Evolutionary conservation across 805 yeast genomes (phyloP).

Genomic region (Metschnikowia chrysomelidarum): DNA sequence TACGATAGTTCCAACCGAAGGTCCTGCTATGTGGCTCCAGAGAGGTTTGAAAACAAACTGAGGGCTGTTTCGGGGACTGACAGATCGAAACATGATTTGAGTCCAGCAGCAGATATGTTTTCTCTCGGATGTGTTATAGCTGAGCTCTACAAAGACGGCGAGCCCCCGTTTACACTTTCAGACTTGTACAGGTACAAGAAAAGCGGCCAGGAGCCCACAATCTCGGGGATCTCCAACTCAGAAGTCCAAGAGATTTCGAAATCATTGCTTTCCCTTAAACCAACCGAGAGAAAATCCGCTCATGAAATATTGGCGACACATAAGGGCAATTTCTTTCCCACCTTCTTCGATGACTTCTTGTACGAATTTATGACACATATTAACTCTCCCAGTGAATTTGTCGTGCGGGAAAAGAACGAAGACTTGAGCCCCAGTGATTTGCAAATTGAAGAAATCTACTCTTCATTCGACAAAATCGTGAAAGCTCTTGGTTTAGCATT

Average conservation of each 20-base stretch:
- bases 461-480: conserved; percentile 50
- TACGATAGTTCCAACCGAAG: conserved; percentile 89
- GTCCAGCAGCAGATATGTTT: conserved; percentile 76
- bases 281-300: conserved; percentile 57
- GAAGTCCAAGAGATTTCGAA: conserved; percentile 53
- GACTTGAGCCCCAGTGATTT: conserved; percentile 33
- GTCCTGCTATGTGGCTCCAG: conserved; percentile 92
- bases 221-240: conserved; percentile 52
- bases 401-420: conserved; percentile 15
- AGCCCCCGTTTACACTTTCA: conserved; percentile 81
- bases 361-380: conserved; percentile 57
- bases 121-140: conserved; percentile 86
- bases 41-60: conserved; percentile 57
- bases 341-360: conserved; percentile 62
- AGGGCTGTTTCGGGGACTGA: conserved; percentile 14
- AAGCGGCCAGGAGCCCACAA: conserved; percentile 63
- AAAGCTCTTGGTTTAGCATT: conserved; percentile 26
- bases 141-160: conserved; percentile 83
- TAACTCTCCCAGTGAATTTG: conserved; percentile 24
- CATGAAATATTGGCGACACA: conserved; percentile 50
- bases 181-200: conserved; percentile 81
- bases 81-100: conserved; percentile 27
- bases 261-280: conserved; percentile 65
- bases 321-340: conserved; percentile 58
- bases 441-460: conserved; percentile 59